Evolutionary conservation across 495 filamentous ascomycete genomes (phyloP), one percentile per base, ranked within the genome.

Genomic region (Pyronema domesticum): DNA sequence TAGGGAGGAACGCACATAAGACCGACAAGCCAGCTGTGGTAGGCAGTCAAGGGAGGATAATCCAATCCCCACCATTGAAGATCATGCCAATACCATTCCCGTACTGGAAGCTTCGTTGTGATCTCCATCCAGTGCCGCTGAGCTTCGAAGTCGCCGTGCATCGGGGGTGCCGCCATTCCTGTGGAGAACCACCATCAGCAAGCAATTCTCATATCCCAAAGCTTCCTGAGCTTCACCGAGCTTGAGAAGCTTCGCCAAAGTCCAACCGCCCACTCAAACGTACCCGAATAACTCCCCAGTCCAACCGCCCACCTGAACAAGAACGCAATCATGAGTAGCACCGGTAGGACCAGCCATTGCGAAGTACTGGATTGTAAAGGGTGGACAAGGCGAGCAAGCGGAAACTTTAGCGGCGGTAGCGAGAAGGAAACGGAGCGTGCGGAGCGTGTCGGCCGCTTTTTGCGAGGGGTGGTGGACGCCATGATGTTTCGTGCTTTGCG

Each of bases 61-160:
- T 98, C 91, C 54, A 98, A 74, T 0, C 91, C 91, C 91, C 91
- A 98, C 80, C 93, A 98, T 60, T 89, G 73, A 52, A 96, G 70
- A 65, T 98, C 87, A 69, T 95, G 86, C 64, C 89, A 93, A 68
- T 98, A 96, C 93, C 91, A 98, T 63, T 91, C 84, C 4, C 83
- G 85, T 40, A 94, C 74, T 7, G 91, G 93, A 3, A 98, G 73
- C 55, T 91, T 79, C 11, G 76, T 82, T 1, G 93, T 95, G 58
- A 95, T 75, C 62, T 96, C 91, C 89, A 96, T 95, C 91, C 91
- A 98, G 63, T 98, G 91, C 60, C 91, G 69, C 67, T 98, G 91
- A 6, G 93, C 91, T 68, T 98, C 91, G 66, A 95, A 95, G 67
- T 98, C 91, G 51, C 91, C 91, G 60, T 93, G 80, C 81, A 95